Percentiles rank a stretch among this genome's conserved stretches.
Conservation (phyloP, 2,329 filamentous ascomycete species). For the Aureobasidium melanogenum region DNA sequence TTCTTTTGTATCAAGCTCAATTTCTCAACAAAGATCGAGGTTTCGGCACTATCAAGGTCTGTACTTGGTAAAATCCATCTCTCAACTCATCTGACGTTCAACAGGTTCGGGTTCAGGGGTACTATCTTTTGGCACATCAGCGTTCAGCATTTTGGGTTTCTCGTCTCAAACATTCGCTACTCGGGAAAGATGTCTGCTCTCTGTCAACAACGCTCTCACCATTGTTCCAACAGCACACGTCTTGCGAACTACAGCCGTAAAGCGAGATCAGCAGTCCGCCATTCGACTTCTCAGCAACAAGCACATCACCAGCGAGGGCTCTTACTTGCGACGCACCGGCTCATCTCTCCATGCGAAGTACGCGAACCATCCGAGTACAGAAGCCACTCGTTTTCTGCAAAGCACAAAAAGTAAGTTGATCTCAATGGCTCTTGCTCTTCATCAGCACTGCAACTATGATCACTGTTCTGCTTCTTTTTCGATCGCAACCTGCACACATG, state of each 20-base stretch:
- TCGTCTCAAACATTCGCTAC: neutral
- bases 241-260: conserved; percentile 4
- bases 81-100: neutral
- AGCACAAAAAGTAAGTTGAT: neutral
- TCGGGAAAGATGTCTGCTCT: neutral
- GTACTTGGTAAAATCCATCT: neutral
- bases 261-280: conserved; percentile 1
- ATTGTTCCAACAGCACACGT: neutral
- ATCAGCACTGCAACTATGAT: conserved; percentile 1
- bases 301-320: neutral
- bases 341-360: conserved; percentile 3
- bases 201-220: neutral
- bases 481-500: neutral
- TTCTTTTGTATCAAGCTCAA: neutral
- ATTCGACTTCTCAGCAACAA: neutral
- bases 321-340: neutral
- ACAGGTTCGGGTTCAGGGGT: neutral
- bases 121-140: neutral
- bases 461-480: neutral
- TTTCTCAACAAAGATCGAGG: neutral
- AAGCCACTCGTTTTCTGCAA: neutral
- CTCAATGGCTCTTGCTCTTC: neutral
- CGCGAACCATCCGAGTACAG: neutral
- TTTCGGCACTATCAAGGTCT: conserved; percentile 3
- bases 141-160: neutral